Base-by-base conservation (phyloP, 106 monocot species). In the Dioscorea dumetorum region DNA sequence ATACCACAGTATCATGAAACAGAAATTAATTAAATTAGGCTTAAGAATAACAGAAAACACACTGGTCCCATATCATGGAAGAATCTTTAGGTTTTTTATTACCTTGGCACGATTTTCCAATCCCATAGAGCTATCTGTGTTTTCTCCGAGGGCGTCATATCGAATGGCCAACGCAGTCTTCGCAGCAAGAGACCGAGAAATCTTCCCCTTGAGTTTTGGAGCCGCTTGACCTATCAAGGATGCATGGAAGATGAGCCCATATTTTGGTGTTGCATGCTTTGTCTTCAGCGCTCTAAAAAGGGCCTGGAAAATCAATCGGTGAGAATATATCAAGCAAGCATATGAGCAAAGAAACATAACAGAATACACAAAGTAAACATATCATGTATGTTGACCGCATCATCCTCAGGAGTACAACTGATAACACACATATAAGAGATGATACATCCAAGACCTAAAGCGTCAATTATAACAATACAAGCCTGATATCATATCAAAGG, bases 251-350 rank as follows among this genome's bases (percentile, higher is more conserved):
- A 95, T 95, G 22, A 95, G 83, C 12, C 95, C 95, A 77, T 95
- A 95, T 59, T 95, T 95, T 52, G 95, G 95, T 33, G 95, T 95
- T 49, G 95, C 74, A 35, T 95, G 95, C 59, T 95, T 95, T 35
- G 95, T 77, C 80, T 95, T 95, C 24, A 95, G 78, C 62, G 95
- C 91, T 84, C 95, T 79, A 73, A 95, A 95, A 34, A 95, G 85
- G 16, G 95, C 95, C 95, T 95, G 72, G 12, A 64, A 20, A 73
- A 51, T 34, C 18, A 41, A 41, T 41, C 9, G 5, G 6, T 8
- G 10, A 8, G 41, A 41, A 41, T 10, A 41, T 0, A 41, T 41
- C 41, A 41, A 41, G 41, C 10, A 41, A 10, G 41, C 41, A 8
- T 41, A 41, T 6, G 10, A 10, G 41, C 41, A 41, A 41, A 41